A percentile compares a stretch with the other conserved stretches of the same genome.
Evolutionary conservation across 345 rosid species (phyloP).

Genomic region (Iberis pinnata): DNA sequence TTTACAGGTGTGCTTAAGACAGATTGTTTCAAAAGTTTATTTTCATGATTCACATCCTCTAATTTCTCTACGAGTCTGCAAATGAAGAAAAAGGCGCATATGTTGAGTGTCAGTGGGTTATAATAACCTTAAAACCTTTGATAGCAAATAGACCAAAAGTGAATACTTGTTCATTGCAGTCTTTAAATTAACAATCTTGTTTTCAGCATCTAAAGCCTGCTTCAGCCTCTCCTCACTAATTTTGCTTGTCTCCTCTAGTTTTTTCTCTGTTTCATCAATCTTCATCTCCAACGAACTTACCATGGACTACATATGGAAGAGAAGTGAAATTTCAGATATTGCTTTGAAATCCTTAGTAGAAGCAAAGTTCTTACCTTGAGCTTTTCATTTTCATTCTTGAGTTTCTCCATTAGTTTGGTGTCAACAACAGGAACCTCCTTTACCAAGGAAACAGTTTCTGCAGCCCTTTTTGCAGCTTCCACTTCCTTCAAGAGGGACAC

Average conservation of each 20-base stretch:
- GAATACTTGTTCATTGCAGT: conserved; percentile 76
- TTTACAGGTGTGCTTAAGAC: conserved; percentile 29
- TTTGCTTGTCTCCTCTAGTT: conserved; percentile 67
- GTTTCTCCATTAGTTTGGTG: conserved; percentile 59
- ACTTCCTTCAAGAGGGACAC: conserved; percentile 56
- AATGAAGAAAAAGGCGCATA: conserved; percentile 15
- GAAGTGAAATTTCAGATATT: conserved; percentile 15
- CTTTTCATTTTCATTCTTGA: conserved; percentile 63
- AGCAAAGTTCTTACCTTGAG: conserved; percentile 55
- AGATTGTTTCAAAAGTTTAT: conserved; percentile 61
- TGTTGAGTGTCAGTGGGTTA: conserved; percentile 7
- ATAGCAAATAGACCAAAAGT: conserved; percentile 14
- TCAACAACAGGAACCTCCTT: conserved; percentile 75
- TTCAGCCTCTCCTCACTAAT: conserved; percentile 82
- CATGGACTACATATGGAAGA: conserved; percentile 44
- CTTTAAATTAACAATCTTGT: conserved; percentile 71
- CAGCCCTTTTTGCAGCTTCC: conserved; percentile 60
- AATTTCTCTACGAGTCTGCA: conserved; percentile 77
- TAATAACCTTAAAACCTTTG: background rate
- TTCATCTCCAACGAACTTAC: conserved; percentile 72
- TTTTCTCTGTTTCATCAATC: conserved; percentile 81
- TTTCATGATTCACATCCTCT: conserved; percentile 68
- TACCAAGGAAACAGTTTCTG: conserved; percentile 53
- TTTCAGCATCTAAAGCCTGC: conserved; percentile 84
- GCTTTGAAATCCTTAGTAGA: conserved; percentile 7